Evolutionary conservation across 2,329 filamentous ascomycete species (phyloP), one percentile per base, ranked within the genome.

Genomic region (Chaetomium strumarium): DNA sequence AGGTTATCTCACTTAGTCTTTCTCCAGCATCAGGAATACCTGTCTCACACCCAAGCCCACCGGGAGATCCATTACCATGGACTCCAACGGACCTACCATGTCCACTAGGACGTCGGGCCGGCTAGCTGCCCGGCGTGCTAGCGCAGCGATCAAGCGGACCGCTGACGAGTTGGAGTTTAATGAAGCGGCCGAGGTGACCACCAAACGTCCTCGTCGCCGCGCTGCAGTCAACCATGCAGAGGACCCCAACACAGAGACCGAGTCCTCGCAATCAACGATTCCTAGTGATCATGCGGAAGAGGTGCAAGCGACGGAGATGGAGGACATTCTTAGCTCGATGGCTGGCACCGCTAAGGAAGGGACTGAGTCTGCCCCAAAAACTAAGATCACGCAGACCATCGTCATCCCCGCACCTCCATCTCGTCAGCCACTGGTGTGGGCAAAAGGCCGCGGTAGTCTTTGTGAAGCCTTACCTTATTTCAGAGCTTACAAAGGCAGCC

Each of bases 381-480:
- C 8, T 5, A 13, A 19, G 7, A 24, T 31, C 37, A 16, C n/a
- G 17, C 11, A 48, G 6, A 6, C 19, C 4, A 2, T 14, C 14
- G 1, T 13, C n/a, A 20, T 12, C 20, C 41, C 37, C 14, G 11
- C 38, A 6, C 41, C n/a, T 1, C 7, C 52, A 11, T 12, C 12
- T 5, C 41, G 44, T 5, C 20, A 34, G 31, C 56, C 53, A 8
- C 7, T 41, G 11, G 75, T 81, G 0, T 86, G 80, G 79, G 74
- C 82, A 0, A 70, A 78, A 5, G 68, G 68, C 34, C 75, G 85
- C 4, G 78, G 82, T 52, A 76, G 77, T 13, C 68, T 90, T 0
- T 86, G 80, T 58, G 82, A 88, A 60, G 75, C 82, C 0, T 62
- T 88, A 1, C 74, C 77, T 0, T 86, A 82, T 66, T 88, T 80